phyloP scores from a whole-genome alignment of 169 alveolate species.

The Cryptosporidium ryanae region DNA sequence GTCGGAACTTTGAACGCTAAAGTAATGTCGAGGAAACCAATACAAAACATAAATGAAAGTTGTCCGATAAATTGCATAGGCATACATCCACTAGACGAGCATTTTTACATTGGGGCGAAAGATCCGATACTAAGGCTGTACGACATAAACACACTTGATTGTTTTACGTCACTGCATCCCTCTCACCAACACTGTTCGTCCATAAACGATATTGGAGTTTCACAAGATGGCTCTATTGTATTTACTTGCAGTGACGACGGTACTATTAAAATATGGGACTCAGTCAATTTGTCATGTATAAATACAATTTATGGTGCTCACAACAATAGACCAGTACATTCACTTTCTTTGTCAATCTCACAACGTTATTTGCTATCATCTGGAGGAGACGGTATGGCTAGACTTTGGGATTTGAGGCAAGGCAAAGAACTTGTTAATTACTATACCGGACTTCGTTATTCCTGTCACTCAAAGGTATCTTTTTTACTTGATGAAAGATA shows the following conservation, averaged over 20 bases:
- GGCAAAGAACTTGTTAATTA: constrained; percentile 53
- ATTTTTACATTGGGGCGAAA: constrained; percentile 55
- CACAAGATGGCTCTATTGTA: constrained; percentile 55
- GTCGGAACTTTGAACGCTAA: not conserved
- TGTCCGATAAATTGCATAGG: constrained; percentile 60
- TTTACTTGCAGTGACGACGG: constrained; percentile 69
- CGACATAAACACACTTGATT: constrained; percentile 43
- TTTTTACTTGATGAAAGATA: constrained; percentile 60
- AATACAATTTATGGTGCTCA: constrained; percentile 63
- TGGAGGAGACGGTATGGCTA: constrained; percentile 69
- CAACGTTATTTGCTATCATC: constrained; percentile 52
- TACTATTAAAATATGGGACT: constrained; percentile 65
- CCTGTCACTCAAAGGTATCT: constrained; percentile 65
- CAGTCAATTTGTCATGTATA: constrained; percentile 47
- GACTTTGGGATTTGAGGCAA: constrained; percentile 64
- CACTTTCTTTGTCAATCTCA: constrained; percentile 41
- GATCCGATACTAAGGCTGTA: constrained; percentile 54
- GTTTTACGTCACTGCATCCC: constrained; percentile 62
- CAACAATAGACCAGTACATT: constrained; percentile 42
- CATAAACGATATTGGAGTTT: constrained; percentile 9
- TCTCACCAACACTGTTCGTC: constrained; percentile 45
- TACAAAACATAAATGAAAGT: constrained; percentile 44
- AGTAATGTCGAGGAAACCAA: constrained; percentile 17
- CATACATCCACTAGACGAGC: constrained; percentile 63
- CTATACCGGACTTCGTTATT: constrained; percentile 38